Percentiles rank a stretch among this genome's conserved stretches.
phyloP scores from a whole-genome alignment of 768 basidiomycete genomes.

The Xerocomus spinulosus region DNA sequence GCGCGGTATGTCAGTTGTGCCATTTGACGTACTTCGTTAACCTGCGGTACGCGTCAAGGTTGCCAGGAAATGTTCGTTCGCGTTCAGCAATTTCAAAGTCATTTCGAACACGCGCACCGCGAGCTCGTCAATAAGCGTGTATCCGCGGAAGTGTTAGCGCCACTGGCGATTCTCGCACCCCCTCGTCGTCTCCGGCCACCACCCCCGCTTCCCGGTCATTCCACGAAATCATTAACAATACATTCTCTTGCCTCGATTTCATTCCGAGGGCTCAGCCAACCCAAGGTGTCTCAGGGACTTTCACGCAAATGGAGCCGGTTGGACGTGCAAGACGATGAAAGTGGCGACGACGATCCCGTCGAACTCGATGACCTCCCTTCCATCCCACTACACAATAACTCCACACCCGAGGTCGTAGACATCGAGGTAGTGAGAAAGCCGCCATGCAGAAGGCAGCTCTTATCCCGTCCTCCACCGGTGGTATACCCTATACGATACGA shows the following conservation, averaged over 20 bases:
- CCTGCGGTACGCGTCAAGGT: constrained; percentile 12
- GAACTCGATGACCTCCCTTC: constrained; percentile 23
- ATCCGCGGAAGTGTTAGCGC: constrained; percentile 13
- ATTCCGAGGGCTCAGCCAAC: constrained; percentile 8
- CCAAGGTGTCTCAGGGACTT: constrained; percentile 10
- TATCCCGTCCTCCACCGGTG: constrained; percentile 24
- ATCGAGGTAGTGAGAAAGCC: constrained; percentile 14
- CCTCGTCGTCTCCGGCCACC: constrained; percentile 18
- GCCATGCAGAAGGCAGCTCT: neutral
- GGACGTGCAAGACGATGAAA: constrained; percentile 21
- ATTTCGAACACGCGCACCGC: constrained; percentile 21
- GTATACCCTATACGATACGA: constrained; percentile 6
- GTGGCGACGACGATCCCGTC: constrained; percentile 9
- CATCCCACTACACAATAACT: neutral
- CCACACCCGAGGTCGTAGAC: neutral
- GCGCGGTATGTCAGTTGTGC: constrained; percentile 14
- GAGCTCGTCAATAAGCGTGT: constrained; percentile 15
- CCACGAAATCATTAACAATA: neutral
- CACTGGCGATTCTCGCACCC: constrained; percentile 15
- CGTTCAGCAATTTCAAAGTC: constrained; percentile 19
- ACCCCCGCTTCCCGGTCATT: constrained; percentile 12
- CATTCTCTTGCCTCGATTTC: constrained; percentile 11
- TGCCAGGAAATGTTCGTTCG: constrained; percentile 26
- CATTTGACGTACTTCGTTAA: neutral
- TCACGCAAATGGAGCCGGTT: constrained; percentile 33